phyloP scores from a whole-genome alignment of 2,329 filamentous ascomycete genomes.

The Cladophialophora carrionii region DNA sequence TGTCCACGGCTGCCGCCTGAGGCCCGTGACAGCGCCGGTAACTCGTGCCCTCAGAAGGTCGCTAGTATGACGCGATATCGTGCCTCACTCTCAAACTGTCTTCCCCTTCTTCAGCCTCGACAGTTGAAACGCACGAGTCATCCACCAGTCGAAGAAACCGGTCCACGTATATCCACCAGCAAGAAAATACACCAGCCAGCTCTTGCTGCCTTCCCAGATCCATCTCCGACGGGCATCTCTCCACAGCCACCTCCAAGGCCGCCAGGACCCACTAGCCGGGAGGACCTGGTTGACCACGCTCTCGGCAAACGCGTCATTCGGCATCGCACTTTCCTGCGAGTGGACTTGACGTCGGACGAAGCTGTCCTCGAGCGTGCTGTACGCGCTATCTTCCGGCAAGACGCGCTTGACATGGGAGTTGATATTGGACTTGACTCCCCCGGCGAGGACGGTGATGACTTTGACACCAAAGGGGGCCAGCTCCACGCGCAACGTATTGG shows the following conservation, averaged over 20 bases:
- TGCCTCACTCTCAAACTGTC: neutral
- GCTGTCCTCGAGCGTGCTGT: constrained; percentile 26
- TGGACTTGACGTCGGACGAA: constrained; percentile 33
- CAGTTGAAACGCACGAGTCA: constrained; percentile 29
- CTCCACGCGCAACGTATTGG: constrained; percentile 59
- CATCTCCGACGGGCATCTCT: constrained; percentile 34
- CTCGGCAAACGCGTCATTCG: constrained; percentile 30
- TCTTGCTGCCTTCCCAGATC: constrained; percentile 35
- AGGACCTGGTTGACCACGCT: constrained; percentile 35
- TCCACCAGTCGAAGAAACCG: constrained; percentile 30
- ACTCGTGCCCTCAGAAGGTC: neutral
- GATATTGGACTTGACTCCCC: constrained; percentile 63
- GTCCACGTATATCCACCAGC: constrained; percentile 32
- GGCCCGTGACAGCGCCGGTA: neutral
- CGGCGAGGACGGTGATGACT: constrained; percentile 61
- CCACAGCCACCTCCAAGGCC: constrained; percentile 36
- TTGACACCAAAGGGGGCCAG: constrained; percentile 49
- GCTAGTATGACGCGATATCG: neutral
- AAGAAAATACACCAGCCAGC: constrained; percentile 33
- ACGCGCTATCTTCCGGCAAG: constrained; percentile 30
- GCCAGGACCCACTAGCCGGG: constrained; percentile 30
- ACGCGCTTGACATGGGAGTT: constrained; percentile 25
- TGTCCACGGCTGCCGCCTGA: neutral
- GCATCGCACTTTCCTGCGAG: constrained; percentile 35
- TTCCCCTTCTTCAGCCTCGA: constrained; percentile 25